Evolutionary conservation across 1,284 basidiomycete species (phyloP).

Genomic region (Coniophora puteana): DNA sequence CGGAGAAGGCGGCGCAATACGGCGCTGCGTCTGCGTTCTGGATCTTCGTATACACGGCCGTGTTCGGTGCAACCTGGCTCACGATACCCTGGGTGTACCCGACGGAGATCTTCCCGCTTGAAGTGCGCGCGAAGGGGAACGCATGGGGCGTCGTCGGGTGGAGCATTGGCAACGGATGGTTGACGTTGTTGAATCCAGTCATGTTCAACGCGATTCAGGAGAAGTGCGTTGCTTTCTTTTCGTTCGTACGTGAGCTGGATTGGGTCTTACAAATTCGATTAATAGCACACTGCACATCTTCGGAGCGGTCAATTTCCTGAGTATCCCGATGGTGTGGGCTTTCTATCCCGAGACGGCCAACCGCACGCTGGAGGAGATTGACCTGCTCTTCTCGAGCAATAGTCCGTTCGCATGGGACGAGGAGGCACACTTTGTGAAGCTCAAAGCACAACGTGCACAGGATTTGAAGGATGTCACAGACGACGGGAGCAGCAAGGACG

Average conservation of each 20-base stretch:
- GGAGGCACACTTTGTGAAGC: conserved; percentile 29
- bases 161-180: conserved; percentile 49
- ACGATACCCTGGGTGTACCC: conserved; percentile 52
- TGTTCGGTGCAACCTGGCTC: conserved; percentile 54
- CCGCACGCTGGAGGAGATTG: conserved; percentile 50
- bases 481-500: no score
- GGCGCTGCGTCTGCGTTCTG: conserved; percentile 46
- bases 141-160: conserved; percentile 52
- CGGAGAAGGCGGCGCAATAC: conserved; percentile 38
- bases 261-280: no score
- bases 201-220: conserved; percentile 36
- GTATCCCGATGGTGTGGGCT: conserved; percentile 47
- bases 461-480: no score
- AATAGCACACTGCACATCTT: conserved; percentile 40
- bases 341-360: conserved; percentile 51
- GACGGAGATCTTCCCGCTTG: conserved; percentile 58
- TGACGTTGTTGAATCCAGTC: conserved; percentile 27
- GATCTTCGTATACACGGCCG: conserved; percentile 44
- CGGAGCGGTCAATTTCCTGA: conserved; percentile 43
- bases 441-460: conserved; percentile 25
- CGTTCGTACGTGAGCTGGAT: no score
- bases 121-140: conserved; percentile 54
- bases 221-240: conserved; percentile 25
- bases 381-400: conserved; percentile 42
- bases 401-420: conserved; percentile 46